These are phyloP conservation scores for Lachnellula subtilissima DNA, from an alignment of 2,329 filamentous ascomycete species.

Conservation along the genomic window DNA sequence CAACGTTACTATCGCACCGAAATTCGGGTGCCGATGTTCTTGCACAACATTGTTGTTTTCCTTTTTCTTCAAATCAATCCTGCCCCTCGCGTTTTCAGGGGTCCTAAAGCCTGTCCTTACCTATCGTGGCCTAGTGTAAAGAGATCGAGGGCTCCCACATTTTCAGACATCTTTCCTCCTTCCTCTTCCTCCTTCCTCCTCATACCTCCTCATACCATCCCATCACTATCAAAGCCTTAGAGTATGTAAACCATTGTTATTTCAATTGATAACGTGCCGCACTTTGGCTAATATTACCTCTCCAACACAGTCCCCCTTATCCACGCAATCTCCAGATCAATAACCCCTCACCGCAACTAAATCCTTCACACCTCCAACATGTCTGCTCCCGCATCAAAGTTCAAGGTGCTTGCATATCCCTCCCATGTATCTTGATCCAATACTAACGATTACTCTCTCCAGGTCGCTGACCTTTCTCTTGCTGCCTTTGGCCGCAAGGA, in stretches of 20 bases:
- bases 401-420: slow-evolving; percentile 24
- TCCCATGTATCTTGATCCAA: neutral
- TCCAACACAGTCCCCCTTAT: neutral
- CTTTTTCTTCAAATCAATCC: too few species aligned
- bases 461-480: slow-evolving; percentile 97
- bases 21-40: too few species aligned
- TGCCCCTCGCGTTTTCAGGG: too few species aligned
- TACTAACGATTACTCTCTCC: neutral
- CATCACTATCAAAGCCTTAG: neutral
- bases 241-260: slow-evolving; percentile 1
- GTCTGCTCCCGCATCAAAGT: slow-evolving; percentile 33
- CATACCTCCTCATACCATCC: neutral
- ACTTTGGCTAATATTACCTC: neutral
- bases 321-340: slow-evolving; percentile 2
- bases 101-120: too few species aligned
- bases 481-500: slow-evolving; percentile 98
- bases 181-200: neutral
- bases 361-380: slow-evolving; percentile 14
- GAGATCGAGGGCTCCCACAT: neutral
- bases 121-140: too few species aligned
- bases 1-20: too few species aligned
- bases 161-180: neutral
- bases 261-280: neutral
- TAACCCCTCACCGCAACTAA: slow-evolving; percentile 21
- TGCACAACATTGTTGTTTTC: too few species aligned